These are phyloP conservation scores for Plasmodium knowlesi DNA, from an alignment of 169 alveolate species.

Conservation along the genomic window DNA sequence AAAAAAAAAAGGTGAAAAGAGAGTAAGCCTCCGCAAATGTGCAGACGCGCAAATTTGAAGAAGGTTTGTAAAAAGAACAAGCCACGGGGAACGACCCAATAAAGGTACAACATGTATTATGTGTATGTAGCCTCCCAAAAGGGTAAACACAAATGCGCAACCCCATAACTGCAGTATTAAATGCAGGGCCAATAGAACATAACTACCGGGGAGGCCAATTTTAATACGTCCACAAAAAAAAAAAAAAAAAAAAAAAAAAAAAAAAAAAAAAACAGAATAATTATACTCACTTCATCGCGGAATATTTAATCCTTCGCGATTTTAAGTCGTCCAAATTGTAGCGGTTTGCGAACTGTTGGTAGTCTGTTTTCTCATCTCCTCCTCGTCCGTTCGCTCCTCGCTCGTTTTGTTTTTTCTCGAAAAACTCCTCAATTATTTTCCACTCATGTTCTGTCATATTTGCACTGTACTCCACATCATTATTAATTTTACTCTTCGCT, in stretches of 20 bases:
- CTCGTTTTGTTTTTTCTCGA: constrained; percentile 36
- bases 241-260: neutral
- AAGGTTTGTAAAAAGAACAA: neutral
- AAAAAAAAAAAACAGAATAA: neutral
- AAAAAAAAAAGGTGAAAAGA: neutral
- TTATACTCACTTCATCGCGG: neutral
- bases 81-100: neutral
- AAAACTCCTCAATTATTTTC: constrained; percentile 40
- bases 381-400: neutral
- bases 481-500: constrained; percentile 40
- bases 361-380: neutral
- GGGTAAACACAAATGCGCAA: neutral
- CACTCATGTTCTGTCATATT: constrained; percentile 23
- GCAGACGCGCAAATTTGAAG: neutral
- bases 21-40: neutral
- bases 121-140: neutral
- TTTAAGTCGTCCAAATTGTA: constrained; percentile 49
- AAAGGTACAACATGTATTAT: neutral
- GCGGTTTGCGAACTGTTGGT: neutral
- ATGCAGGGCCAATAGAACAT: neutral
- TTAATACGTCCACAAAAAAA: neutral
- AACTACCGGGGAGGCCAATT: neutral
- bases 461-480: constrained; percentile 27
- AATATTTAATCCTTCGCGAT: constrained; percentile 19
- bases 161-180: neutral